A percentile compares a stretch with the other conserved stretches of the same genome.
These are phyloP conservation scores for Neonectria coccinea DNA, from an alignment of 2,329 filamentous ascomycete genomes.

Conservation along the genomic window DNA sequence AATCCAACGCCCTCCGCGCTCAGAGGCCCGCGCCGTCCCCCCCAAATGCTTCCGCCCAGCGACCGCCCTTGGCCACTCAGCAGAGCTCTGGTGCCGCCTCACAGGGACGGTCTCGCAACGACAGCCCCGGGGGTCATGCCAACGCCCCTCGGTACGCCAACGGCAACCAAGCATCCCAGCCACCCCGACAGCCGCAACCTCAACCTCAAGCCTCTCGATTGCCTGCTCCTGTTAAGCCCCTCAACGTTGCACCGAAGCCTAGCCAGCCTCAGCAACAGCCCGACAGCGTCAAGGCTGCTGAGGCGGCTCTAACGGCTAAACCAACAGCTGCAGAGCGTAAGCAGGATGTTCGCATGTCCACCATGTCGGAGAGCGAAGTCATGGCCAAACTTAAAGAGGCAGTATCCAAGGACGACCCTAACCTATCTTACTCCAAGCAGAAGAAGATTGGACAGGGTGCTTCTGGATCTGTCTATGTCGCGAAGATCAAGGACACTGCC, in stretches of 20 bases:
- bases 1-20: conserved; percentile 70
- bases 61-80: conserved; percentile 63
- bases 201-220: conserved; percentile 62
- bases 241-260: conserved; percentile 81
- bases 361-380: conserved; percentile 96
- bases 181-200: conserved; percentile 59
- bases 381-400: conserved; percentile 96
- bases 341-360: conserved; percentile 97
- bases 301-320: conserved; percentile 89
- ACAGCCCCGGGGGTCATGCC: conserved; percentile 60
- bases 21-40: conserved; percentile 87
- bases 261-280: conserved; percentile 58
- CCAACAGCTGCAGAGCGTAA: conserved; percentile 77
- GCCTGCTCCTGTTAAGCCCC: conserved; percentile 78
- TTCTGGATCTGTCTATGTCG: conserved; percentile 97
- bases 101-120: conserved; percentile 60
- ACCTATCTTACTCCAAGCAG: conserved; percentile 97
- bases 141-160: conserved; percentile 69
- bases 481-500: conserved; percentile 90
- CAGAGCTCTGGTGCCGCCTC: conserved; percentile 60
- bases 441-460: conserved; percentile 99
- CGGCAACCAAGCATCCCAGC: conserved; percentile 63
- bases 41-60: conserved; percentile 53
- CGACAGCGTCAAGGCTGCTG: conserved; percentile 87
- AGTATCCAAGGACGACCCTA: conserved; percentile 94